A percentile compares a stretch with the other conserved stretches of the same genome.
These are phyloP conservation scores for Phytophthora citricola DNA, from an alignment of 352 stramenopile genomes.

Conservation along the genomic window DNA sequence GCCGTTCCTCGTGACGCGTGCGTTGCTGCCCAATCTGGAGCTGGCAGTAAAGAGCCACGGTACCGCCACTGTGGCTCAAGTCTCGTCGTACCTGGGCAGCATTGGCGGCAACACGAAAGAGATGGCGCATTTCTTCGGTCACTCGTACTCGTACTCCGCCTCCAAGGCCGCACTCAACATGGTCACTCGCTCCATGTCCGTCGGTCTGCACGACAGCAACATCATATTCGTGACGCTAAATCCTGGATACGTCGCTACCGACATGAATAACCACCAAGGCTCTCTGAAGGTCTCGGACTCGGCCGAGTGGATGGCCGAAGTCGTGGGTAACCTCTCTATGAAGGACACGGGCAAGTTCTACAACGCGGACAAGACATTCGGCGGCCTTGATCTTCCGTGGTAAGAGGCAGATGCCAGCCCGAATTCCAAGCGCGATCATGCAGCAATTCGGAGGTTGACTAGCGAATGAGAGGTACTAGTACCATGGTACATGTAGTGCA, in stretches of 20 bases:
- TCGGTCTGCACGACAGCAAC: constrained; percentile 43
- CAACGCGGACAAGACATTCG: constrained; percentile 18
- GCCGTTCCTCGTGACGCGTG: constrained; percentile 55
- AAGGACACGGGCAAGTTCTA: constrained; percentile 41
- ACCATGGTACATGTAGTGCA: too few relatives aligned
- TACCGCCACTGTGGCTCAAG: constrained; percentile 43
- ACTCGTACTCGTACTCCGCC: constrained; percentile 48
- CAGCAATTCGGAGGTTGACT: too few relatives aligned
- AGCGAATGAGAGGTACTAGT: too few relatives aligned
- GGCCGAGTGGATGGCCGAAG: constrained; percentile 31
- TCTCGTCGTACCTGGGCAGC: constrained; percentile 53
- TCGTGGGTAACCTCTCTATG: constrained; percentile 21
- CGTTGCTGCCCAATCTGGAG: constrained; percentile 51
- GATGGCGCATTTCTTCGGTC: constrained; percentile 29
- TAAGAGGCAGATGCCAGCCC: background rate
- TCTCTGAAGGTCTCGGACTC: constrained; percentile 23
- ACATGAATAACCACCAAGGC: constrained; percentile 37
- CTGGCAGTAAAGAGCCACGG: constrained; percentile 37
- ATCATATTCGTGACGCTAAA: constrained; percentile 40
- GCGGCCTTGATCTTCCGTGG: constrained; percentile 31
- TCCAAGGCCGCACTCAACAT: constrained; percentile 77
- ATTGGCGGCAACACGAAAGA: constrained; percentile 45
- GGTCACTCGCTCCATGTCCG: constrained; percentile 45
- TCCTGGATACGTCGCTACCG: constrained; percentile 47
- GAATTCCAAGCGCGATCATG: too few relatives aligned